phyloP scores from a whole-genome alignment of 306 rosid species.

The Amphicarpaea edgeworthii region DNA sequence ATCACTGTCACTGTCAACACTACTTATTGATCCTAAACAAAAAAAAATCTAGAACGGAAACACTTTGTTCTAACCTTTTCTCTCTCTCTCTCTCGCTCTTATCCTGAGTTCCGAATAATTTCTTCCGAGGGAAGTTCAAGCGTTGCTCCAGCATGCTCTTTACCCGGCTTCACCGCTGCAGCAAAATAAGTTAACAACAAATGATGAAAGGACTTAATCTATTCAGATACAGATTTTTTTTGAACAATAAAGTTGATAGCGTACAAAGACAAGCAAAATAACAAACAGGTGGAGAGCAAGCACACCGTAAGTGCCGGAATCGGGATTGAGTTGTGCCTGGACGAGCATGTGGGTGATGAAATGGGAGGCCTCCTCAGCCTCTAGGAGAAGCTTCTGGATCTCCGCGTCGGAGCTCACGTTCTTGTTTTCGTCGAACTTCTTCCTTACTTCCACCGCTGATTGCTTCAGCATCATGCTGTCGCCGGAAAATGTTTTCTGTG shows the following conservation, averaged over 20 bases:
- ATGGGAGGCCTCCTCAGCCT: conserved; percentile 82
- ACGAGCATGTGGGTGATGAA: conserved; percentile 86
- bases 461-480: conserved; percentile 71
- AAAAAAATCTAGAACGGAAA: conserved; percentile 34
- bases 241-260: background rate
- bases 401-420: conserved; percentile 65
- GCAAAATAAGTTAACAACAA: conserved; percentile 37
- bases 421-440: conserved; percentile 77
- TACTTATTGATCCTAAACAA: conserved; percentile 37
- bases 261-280: conserved; percentile 14
- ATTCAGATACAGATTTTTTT: background rate
- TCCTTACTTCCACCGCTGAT: conserved; percentile 77
- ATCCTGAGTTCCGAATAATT: conserved; percentile 44
- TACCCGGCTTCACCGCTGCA: conserved; percentile 79
- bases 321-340: conserved; percentile 81
- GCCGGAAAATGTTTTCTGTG: conserved; percentile 78
- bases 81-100: conserved; percentile 9
- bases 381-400: conserved; percentile 76
- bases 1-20: conserved; percentile 34
- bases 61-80: conserved; percentile 42
- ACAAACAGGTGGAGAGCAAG: conserved; percentile 55
- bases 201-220: background rate
- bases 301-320: conserved; percentile 70
- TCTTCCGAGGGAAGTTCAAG: conserved; percentile 92
- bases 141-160: conserved; percentile 88